Evolutionary conservation across 2,329 filamentous ascomycete species (phyloP), one percentile per base, ranked within the genome.

Genomic region (Cercospora sesami): DNA sequence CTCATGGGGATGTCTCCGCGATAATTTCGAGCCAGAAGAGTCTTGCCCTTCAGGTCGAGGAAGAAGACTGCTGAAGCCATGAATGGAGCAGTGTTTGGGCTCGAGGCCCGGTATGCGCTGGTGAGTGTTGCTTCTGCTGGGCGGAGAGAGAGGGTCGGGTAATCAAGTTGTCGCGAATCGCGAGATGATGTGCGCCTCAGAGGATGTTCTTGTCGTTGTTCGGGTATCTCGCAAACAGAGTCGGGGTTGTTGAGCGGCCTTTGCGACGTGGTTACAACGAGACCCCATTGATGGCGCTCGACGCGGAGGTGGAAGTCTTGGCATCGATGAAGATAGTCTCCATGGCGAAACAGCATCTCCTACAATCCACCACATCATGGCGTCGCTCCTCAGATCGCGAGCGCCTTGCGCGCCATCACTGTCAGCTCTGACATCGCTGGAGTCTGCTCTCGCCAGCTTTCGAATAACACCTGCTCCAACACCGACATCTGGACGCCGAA

Each of bases 1-100:
- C 93, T 96, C 95, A 99, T 98, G 81, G 95, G 95, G 73, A 99
- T 96, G 77, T 99, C 95, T 80, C 95, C 95, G 80, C 95, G 89
- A 82, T 99, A 99, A 84, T 99, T 99, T 78, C 95, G 92, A 81
- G 95, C 95, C 78, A 99, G 87, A 76, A 99, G 94, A 85, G 95
- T 98, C 94, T 99, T 99, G 92, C 95, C 95, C 93, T 99, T 99
- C 75, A 99, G 87, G 82, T 99, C 95, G 77, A 99, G 90, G 81
- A 99, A 99, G 87, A 99, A 99, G 78, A 99, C 80, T 73, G 95
- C 95, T 69, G 95, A 99, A 75, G 95, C 95, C 95, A 99, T 99
- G 79, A 75, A 85, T 65, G 64, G 28, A 57, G 60, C 23, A 28
- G 62, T 39, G 57, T 45, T 61, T 71, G 73, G 74, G 69, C 74